Evolutionary conservation across 352 stramenopile species (phyloP), one percentile per base, ranked within the genome.

Genomic region (Pythium insidiosum): DNA sequence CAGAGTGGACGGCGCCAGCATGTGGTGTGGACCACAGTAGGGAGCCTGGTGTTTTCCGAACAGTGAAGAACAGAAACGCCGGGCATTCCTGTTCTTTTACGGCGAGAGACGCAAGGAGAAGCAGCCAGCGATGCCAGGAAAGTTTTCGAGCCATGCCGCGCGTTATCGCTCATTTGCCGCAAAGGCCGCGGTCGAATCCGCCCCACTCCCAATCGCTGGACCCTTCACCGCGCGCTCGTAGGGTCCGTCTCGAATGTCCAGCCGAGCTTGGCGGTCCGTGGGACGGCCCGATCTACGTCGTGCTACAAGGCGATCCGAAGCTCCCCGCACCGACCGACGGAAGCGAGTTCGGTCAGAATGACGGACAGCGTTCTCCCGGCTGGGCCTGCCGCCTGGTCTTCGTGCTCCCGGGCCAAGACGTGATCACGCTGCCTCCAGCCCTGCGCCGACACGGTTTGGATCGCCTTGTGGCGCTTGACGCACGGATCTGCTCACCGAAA

Each of bases 391-490:
- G 15, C 13, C n/a, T 48, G 21, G 29, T 40, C 3, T 18, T 22
- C 5, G 15, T 19, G 6, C 5, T 4, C 3, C 12, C 3, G 11
- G 11, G 16, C 39, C n/a, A n/a, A 4, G 39, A 36, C 23, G 3
- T 19, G 15, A 23, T n/a, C 12, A 20, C 22, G 23, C 2, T 23
- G 6, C 12, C n/a, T 6, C 4, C 18, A 5, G 28, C 7, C 6
- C 10, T 24, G 10, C 9, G 19, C 30, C 9, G 7, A 1, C 2
- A 25, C 18, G 2, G 30, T 41, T 1, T 44, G 44, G 44, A 38
- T 52, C 3, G 35, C 44, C 24, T 44, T 36, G 15, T 46, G 46
- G 46, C 37, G 37, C 2, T 24, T 53, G 18, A 46, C 36, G 4
- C 46, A 40, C 13, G 0, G 22, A 35, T 12, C 37, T 53, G 5